Percentiles rank a stretch among this genome's conserved stretches.
Evolutionary conservation across 495 filamentous ascomycete genomes (phyloP).

Genomic region (Penicillium coprophilum): DNA sequence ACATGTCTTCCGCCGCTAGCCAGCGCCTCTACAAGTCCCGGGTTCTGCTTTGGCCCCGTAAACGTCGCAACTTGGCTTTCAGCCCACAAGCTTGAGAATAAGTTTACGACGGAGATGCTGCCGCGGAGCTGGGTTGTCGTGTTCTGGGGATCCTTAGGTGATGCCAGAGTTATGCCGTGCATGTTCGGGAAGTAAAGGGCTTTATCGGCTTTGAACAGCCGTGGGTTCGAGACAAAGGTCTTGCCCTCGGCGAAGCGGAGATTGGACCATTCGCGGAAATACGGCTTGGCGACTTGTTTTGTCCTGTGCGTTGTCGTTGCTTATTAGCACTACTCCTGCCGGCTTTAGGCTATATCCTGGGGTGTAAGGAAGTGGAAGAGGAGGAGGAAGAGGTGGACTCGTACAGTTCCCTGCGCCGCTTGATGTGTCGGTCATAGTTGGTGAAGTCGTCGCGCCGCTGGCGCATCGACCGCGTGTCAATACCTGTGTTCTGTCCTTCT

Average conservation of each 20-base stretch:
- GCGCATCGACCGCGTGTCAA: conserved; percentile 63
- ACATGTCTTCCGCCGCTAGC: conserved; percentile 40
- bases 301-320: conserved; percentile 35
- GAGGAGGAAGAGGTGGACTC: conserved; percentile 17
- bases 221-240: conserved; percentile 75
- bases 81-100: conserved; percentile 83
- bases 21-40: conserved; percentile 57
- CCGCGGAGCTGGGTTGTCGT: conserved; percentile 72
- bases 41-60: conserved; percentile 60
- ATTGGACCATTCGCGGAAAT: conserved; percentile 90
- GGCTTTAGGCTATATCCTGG: not conserved
- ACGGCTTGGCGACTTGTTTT: conserved; percentile 67
- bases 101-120: conserved; percentile 70
- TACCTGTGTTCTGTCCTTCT: conserved; percentile 75
- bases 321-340: conserved; percentile 3
- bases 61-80: conserved; percentile 77
- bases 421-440: conserved; percentile 79
- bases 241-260: conserved; percentile 82
- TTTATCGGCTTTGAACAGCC: conserved; percentile 69
- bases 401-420: conserved; percentile 69
- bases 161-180: conserved; percentile 67
- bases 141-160: conserved; percentile 51
- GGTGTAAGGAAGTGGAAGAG: not conserved
- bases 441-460: conserved; percentile 79
- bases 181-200: conserved; percentile 95